Evolutionary conservation across 495 filamentous ascomycete species (phyloP), one percentile per base, ranked within the genome.

Genomic region (Tuber umbilicatum): DNA sequence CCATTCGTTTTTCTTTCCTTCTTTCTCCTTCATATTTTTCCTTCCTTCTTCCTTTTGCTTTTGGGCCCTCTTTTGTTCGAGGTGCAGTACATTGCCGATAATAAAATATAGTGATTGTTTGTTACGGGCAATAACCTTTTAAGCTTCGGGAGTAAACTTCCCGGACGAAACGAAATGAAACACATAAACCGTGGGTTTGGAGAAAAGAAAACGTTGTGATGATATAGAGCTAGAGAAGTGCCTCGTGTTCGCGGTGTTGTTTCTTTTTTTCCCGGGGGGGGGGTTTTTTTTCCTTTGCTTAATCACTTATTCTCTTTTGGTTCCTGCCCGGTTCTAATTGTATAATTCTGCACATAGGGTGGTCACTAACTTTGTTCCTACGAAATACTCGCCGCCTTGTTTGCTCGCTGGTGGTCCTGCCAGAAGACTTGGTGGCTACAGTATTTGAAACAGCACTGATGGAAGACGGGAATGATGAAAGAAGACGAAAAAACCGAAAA

Each of bases 341-440:
- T 55, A 55, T 55, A 55, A 55, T 55, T 55, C 47, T 55, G 47
- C 47, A 55, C 47, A 55, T 23, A n/a, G 47, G 47, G 27, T 55
- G 47, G 12, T 55, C 47, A 55, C 47, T 55, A 55, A 55, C 23
- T 55, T 55, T 55, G 47, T 27, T 55, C 23, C 23, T 55, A n/a
- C 23, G 47, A 23, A 23, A 55, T 27, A 55, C n/a, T 27, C 23
- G 47, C 47, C 47, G 9, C 47, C 47, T 55, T 27, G n/a, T n/a
- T n/a, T n/a, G n/a, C n/a, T n/a, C n/a, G n/a, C n/a, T n/a, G n/a
- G n/a, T n/a, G n/a, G n/a, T n/a, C n/a, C n/a, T n/a, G 47, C 47
- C 47, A 27, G 47, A 50, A 50, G 23, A 50, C 47, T 50, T 50
- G 47, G 21, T 50, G 47, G 6, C 47, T n/a, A n/a, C 10, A 23